A percentile compares a stretch with the other conserved stretches of the same genome.
phyloP scores from a whole-genome alignment of 371 early-diverging fungal species.

The Syncephalastrum sp. region DNA sequence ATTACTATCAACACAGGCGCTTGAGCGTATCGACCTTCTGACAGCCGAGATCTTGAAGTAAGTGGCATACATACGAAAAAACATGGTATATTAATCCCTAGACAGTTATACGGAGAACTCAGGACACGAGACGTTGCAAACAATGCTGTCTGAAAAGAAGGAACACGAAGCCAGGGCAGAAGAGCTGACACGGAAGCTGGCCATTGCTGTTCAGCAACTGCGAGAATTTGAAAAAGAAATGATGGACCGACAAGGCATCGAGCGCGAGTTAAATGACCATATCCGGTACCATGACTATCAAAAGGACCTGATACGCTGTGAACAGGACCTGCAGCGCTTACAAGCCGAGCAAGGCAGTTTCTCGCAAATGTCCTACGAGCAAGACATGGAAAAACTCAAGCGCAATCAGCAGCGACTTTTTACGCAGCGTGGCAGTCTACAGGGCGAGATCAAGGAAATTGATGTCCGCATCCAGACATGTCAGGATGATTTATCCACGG shows the following conservation, averaged over 20 bases:
- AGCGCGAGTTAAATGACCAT: slow-evolving; percentile 71
- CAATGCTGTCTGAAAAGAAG: slow-evolving; percentile 18
- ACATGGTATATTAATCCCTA: not conserved
- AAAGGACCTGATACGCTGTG: slow-evolving; percentile 29
- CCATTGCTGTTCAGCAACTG: slow-evolving; percentile 26
- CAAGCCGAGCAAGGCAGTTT: slow-evolving; percentile 16
- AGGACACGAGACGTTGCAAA: slow-evolving; percentile 13
- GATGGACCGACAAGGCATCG: slow-evolving; percentile 42
- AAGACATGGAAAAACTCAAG: slow-evolving; percentile 35
- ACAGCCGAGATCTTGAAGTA: slow-evolving; percentile 41
- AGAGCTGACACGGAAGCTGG: slow-evolving; percentile 9
- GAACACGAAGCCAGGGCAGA: slow-evolving; percentile 24
- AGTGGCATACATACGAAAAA: not conserved
- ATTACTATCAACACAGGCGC: slow-evolving; percentile 30
- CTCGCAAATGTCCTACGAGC: slow-evolving; percentile 18
- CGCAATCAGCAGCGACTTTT: slow-evolving; percentile 46
- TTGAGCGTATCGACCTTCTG: slow-evolving; percentile 41
- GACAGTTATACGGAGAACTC: slow-evolving; percentile 11
- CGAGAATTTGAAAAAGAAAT: slow-evolving; percentile 49
- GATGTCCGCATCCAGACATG: slow-evolving; percentile 63
- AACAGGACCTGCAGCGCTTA: slow-evolving; percentile 35
- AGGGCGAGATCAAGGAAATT: slow-evolving; percentile 88
- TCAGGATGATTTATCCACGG: slow-evolving; percentile 63
- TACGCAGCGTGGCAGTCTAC: slow-evolving; percentile 64
- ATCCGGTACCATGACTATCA: slow-evolving; percentile 54